A percentile compares a stretch with the other conserved stretches of the same genome.
Evolutionary conservation across 495 filamentous ascomycete genomes (phyloP).

Genomic region (Trypethelium eluteriae): DNA sequence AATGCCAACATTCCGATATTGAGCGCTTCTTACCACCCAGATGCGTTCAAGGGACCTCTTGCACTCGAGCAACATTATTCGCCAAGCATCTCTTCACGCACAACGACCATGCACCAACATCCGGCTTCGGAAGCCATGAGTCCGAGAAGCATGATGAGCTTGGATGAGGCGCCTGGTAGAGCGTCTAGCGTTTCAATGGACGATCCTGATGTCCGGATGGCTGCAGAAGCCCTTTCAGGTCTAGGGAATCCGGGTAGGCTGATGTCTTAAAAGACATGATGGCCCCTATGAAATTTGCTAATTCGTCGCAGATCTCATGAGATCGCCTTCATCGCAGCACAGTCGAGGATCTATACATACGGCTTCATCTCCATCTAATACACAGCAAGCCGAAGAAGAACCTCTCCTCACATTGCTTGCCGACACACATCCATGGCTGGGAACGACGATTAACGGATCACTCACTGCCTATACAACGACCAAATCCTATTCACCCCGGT

Average conservation of each 20-base stretch:
- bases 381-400: constrained; percentile 45
- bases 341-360: neutral
- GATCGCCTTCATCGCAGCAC: neutral
- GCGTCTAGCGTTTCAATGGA: constrained; percentile 53
- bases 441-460: constrained; percentile 71
- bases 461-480: constrained; percentile 71
- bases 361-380: neutral
- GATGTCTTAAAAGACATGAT: neutral
- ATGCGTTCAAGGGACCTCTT: neutral
- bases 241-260: constrained; percentile 63
- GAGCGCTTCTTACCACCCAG: constrained; percentile 10
- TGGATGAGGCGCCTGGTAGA: constrained; percentile 15
- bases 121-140: constrained; percentile 13
- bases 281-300: neutral
- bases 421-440: constrained; percentile 68
- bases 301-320: constrained; percentile 13
- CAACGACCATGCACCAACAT: constrained; percentile 17
- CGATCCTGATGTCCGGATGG: constrained; percentile 70
- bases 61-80: neutral
- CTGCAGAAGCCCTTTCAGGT: constrained; percentile 78
- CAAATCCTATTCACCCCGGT: constrained; percentile 79
- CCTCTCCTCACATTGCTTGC: constrained; percentile 74
- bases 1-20: constrained; percentile 24
- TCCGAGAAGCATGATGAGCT: constrained; percentile 25
- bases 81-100: constrained; percentile 6